A percentile compares a stretch with the other conserved stretches of the same genome.
phyloP scores from a whole-genome alignment of 768 basidiomycete species.

The Collybiopsis luxurians region DNA sequence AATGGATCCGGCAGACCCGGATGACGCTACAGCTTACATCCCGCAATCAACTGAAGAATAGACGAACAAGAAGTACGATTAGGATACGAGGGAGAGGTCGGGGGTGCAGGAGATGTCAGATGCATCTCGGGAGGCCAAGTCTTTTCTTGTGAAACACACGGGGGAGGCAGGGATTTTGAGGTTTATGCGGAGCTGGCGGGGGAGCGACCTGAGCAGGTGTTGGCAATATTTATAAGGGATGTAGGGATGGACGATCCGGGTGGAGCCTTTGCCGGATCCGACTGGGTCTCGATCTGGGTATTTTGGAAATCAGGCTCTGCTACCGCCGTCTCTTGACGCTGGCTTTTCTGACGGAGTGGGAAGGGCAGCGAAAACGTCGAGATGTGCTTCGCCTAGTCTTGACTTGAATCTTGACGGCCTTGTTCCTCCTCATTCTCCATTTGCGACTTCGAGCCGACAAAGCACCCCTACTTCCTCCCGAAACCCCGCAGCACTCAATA shows the following conservation, averaged over 20 bases:
- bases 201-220: slow-evolving; percentile 65
- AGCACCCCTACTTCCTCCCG: too few species aligned
- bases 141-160: slow-evolving; percentile 87
- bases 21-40: too few species aligned
- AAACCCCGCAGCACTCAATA: too few species aligned
- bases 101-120: slow-evolving; percentile 78
- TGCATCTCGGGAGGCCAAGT: slow-evolving; percentile 68
- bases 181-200: slow-evolving; percentile 79
- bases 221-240: slow-evolving; percentile 83
- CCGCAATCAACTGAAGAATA: slow-evolving; percentile 64
- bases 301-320: not conserved
- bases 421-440: too few species aligned
- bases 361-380: too few species aligned
- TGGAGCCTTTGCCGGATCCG: slow-evolving; percentile 42
- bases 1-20: too few species aligned
- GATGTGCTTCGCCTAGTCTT: too few species aligned
- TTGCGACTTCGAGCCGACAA: too few species aligned
- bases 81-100: slow-evolving; percentile 64
- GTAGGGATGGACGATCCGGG: slow-evolving; percentile 41
- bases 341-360: slow-evolving; percentile 4
- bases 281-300: too few species aligned
- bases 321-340: not conserved
- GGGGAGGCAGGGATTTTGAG: slow-evolving; percentile 96
- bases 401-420: too few species aligned
- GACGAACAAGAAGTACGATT: slow-evolving; percentile 28